These are phyloP conservation scores for Beauveria sp. DNA, from an alignment of 2,329 filamentous ascomycete species.

Conservation along the genomic window DNA sequence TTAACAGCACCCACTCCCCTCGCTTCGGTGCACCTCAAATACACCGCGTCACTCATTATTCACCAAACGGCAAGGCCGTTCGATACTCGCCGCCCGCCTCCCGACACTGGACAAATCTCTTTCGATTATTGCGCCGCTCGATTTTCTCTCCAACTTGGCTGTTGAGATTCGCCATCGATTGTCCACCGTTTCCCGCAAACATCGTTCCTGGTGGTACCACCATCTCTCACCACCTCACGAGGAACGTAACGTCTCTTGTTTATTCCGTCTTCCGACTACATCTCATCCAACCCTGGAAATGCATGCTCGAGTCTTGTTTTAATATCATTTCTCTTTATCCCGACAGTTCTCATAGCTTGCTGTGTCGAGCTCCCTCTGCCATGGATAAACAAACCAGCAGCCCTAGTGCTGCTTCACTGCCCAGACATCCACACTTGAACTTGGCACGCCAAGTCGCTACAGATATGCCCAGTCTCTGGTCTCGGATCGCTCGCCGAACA, in stretches of 20 bases:
- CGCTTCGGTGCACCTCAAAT: neutral
- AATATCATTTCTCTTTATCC: neutral
- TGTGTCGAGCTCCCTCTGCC: neutral
- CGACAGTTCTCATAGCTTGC: neutral
- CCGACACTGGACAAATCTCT: neutral
- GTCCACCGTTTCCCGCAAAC: neutral
- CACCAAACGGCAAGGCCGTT: neutral
- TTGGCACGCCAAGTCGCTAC: slow-evolving; percentile 3
- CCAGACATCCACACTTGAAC: slow-evolving; percentile 2
- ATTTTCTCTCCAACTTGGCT: neutral
- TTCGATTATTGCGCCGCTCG: neutral
- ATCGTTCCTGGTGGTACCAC: slow-evolving; percentile 7
- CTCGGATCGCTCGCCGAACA: slow-evolving; percentile 1
- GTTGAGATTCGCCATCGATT: neutral
- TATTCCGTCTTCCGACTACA: neutral
- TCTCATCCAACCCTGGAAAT: neutral
- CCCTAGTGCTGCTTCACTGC: neutral
- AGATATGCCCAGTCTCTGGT: slow-evolving; percentile 4
- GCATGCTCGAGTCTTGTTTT: neutral
- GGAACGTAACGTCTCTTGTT: slow-evolving; percentile 7
- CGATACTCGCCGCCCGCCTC: neutral
- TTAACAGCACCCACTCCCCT: neutral
- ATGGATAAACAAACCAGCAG: slow-evolving; percentile 3
- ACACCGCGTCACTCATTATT: slow-evolving; percentile 7
- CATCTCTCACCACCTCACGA: slow-evolving; percentile 5